Conservation (phyloP, 2,329 filamentous ascomycete genomes). For the Aurifilum marmelostoma region DNA sequence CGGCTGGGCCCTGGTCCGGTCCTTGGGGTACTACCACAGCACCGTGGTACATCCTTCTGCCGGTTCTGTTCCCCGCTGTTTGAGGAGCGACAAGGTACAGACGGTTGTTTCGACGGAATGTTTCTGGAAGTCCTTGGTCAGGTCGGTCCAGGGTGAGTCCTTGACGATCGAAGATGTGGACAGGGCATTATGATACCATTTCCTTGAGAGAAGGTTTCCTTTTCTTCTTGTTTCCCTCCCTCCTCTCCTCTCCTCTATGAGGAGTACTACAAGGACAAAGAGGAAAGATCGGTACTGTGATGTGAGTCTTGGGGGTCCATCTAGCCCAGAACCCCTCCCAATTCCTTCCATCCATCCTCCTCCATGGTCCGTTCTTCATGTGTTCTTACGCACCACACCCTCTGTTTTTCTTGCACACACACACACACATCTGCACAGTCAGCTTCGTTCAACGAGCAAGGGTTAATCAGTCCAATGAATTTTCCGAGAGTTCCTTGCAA, state of each 20-base stretch:
- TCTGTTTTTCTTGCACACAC: not conserved
- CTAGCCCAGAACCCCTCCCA: no score
- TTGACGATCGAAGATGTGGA: not conserved
- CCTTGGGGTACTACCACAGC: not conserved
- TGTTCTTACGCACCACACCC: not conserved
- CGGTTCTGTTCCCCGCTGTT: not conserved
- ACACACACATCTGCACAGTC: not conserved
- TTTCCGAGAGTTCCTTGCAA: constrained; percentile 1
- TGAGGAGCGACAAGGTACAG: not conserved
- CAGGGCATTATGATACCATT: no score
- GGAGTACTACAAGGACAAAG: not conserved
- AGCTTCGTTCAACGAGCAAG: constrained; percentile 1
- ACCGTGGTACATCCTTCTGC: not conserved
- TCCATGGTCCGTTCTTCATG: not conserved
- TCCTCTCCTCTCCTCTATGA: no score
- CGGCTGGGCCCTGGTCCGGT: not conserved
- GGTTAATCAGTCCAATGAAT: constrained; percentile 3
- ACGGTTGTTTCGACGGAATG: not conserved
- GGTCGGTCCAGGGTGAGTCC: not conserved
- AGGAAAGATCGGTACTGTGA: not conserved
- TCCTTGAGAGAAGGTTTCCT: no score
- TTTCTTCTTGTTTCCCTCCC: no score
- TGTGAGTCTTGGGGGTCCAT: not conserved
- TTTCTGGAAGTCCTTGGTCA: constrained; percentile 1
- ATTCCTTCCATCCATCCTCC: not conserved